phyloP scores from a whole-genome alignment of 140 eudicot genomes.

The Senecio squalidus region DNA sequence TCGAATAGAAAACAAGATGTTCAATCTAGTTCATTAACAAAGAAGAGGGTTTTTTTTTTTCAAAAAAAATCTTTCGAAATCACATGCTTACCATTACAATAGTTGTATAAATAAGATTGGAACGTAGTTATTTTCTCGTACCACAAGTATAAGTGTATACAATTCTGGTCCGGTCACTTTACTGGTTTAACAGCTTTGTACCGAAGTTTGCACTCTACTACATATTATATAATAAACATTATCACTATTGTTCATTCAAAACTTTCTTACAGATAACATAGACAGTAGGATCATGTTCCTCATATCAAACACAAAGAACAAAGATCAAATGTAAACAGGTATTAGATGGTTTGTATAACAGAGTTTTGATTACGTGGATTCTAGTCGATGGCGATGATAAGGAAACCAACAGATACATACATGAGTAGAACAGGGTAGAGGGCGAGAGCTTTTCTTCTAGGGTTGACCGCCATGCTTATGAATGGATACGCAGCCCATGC shows the following conservation, averaged over 20 bases:
- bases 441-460: constrained; percentile 91
- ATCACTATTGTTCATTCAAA: constrained; percentile 9
- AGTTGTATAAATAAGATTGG: no score
- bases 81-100: no score
- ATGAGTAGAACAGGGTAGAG: constrained; percentile 91
- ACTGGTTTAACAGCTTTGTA: neutral
- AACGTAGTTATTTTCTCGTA: no score
- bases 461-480: constrained; percentile 95
- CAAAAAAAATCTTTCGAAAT: no score
- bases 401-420: constrained; percentile 96
- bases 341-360: neutral
- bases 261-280: constrained; percentile 13
- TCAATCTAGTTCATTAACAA: no score
- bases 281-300: neutral
- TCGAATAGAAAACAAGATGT: no score
- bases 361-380: neutral
- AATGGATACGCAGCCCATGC: constrained; percentile 99
- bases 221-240: neutral
- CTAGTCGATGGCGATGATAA: constrained; percentile 6
- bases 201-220: no score
- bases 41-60: no score
- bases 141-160: no score
- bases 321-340: neutral
- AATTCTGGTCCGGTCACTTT: no score
- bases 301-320: no score